phyloP scores from a whole-genome alignment of 805 yeast species.

The Starmerella riodocensis region DNA sequence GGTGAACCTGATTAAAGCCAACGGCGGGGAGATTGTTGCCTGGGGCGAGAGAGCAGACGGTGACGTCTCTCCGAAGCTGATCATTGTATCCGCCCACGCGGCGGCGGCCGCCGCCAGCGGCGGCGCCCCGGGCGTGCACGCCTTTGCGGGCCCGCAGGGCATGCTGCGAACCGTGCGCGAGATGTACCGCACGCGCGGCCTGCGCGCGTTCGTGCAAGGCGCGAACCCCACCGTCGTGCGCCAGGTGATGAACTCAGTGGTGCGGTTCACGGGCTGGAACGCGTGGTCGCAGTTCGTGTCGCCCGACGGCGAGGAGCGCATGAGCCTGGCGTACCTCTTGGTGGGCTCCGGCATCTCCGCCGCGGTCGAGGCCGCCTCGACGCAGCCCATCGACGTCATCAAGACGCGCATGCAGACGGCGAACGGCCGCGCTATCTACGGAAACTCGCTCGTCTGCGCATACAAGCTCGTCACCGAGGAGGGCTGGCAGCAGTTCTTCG shows the following conservation, averaged over 20 bases:
- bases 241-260: constrained; percentile 66
- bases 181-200: constrained; percentile 60
- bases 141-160: constrained; percentile 7
- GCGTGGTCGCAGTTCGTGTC: constrained; percentile 49
- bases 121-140: constrained; percentile 1
- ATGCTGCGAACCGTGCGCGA: constrained; percentile 31
- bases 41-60: constrained; percentile 22
- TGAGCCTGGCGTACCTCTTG: constrained; percentile 22
- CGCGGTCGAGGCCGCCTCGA: constrained; percentile 52
- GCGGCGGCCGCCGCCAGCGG: not conserved
- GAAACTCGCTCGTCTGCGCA: constrained; percentile 27
- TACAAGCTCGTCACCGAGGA: constrained; percentile 30
- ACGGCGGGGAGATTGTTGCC: constrained; percentile 20
- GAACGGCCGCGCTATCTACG: constrained; percentile 27
- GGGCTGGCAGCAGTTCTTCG: constrained; percentile 30
- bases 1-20: constrained; percentile 9
- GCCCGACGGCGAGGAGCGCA: constrained; percentile 19
- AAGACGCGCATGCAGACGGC: constrained; percentile 77
- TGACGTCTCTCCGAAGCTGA: constrained; percentile 26
- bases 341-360: constrained; percentile 39
- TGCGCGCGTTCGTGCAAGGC: constrained; percentile 71
- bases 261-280: constrained; percentile 73
- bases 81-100: constrained; percentile 33
- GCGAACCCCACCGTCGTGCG: constrained; percentile 68
- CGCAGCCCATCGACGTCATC: constrained; percentile 81